Percentiles rank a stretch among this genome's conserved stretches.
Conservation (phyloP, 2,329 filamentous ascomycete species). For the Beauveria medogensis region DNA sequence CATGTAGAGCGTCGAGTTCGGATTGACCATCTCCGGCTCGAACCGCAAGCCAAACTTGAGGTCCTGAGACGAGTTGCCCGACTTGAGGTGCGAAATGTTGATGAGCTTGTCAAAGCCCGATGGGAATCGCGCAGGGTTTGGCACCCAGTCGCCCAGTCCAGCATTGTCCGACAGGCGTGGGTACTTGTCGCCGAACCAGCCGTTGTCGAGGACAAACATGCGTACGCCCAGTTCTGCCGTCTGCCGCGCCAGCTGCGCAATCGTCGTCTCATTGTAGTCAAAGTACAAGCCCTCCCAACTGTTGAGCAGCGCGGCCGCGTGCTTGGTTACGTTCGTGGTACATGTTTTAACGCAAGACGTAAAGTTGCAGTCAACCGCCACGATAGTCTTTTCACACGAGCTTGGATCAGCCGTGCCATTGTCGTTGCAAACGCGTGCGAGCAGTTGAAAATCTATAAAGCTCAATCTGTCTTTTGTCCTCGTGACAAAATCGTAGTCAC, state of each 20-base stretch:
- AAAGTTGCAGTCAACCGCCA: too few relatives aligned
- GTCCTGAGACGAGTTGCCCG: slow-evolving; percentile 36
- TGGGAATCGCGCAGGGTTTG: slow-evolving; percentile 51
- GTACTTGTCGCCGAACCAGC: slow-evolving; percentile 58
- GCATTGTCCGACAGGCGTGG: slow-evolving; percentile 49
- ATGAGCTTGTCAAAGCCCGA: slow-evolving; percentile 46
- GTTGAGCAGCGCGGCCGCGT: slow-evolving; percentile 51
- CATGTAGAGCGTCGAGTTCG: slow-evolving; percentile 51
- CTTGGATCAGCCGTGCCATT: too few relatives aligned
- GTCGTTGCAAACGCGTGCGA: too few relatives aligned
- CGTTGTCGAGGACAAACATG: slow-evolving; percentile 58
- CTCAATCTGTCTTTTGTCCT: too few relatives aligned
- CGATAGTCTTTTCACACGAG: too few relatives aligned
- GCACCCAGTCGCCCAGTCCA: slow-evolving; percentile 56
- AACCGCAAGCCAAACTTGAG: slow-evolving; percentile 59
- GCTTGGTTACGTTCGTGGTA: too few relatives aligned
- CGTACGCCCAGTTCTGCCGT: slow-evolving; percentile 52
- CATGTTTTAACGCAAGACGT: too few relatives aligned
- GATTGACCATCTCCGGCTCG: slow-evolving; percentile 61
- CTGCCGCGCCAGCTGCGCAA: slow-evolving; percentile 47
- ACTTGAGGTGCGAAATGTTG: slow-evolving; percentile 40
- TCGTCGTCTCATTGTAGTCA: slow-evolving; percentile 46
- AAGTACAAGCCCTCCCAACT: slow-evolving; percentile 59
- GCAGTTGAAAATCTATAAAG: too few relatives aligned
- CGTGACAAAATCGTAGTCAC: too few relatives aligned